phyloP scores from a whole-genome alignment of 169 alveolate genomes.

The Cryptosporidium andersoni region DNA sequence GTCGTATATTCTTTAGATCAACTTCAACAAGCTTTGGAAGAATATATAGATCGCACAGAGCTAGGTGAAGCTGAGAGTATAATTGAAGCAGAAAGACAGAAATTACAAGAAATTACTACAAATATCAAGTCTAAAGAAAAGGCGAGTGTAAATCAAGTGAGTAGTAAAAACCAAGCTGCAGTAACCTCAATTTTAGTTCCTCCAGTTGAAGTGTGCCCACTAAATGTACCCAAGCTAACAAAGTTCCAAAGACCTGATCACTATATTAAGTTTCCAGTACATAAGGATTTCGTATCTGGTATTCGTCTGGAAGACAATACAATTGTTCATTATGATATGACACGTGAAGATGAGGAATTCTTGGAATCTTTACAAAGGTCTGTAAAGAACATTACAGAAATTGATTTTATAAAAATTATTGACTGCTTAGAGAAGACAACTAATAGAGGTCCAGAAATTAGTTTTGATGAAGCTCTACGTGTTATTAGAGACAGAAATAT shows the following conservation, averaged over 20 bases:
- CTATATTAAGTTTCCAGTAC: slow-evolving; percentile 82
- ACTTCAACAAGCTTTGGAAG: slow-evolving; percentile 38
- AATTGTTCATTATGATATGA: slow-evolving; percentile 80
- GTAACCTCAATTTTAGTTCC: slow-evolving; percentile 55
- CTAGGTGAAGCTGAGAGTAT: slow-evolving; percentile 28
- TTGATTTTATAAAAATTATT: slow-evolving; percentile 51
- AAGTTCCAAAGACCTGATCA: slow-evolving; percentile 75
- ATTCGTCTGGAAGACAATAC: slow-evolving; percentile 78
- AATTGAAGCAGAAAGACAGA: slow-evolving; percentile 21
- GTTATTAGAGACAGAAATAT: slow-evolving; percentile 74
- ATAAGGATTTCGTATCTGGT: slow-evolving; percentile 83
- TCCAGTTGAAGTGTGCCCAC: slow-evolving; percentile 64
- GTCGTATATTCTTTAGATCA: slow-evolving; percentile 45
- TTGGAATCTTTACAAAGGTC: slow-evolving; percentile 73
- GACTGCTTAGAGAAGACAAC: slow-evolving; percentile 64
- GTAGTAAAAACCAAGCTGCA: background rate
- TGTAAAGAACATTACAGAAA: slow-evolving; percentile 32
- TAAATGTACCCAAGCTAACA: slow-evolving; percentile 13
- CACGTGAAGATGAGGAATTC: slow-evolving; percentile 78
- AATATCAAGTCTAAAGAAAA: slow-evolving; percentile 28
- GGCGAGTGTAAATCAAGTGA: background rate
- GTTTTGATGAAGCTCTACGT: slow-evolving; percentile 73
- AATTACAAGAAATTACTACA: slow-evolving; percentile 26
- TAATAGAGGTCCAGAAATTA: slow-evolving; percentile 48
- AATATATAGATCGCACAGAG: slow-evolving; percentile 38